A percentile compares a stretch with the other conserved stretches of the same genome.
phyloP scores from a whole-genome alignment of 192 early-diverging fungal genomes.

The Coemansia sp. region DNA sequence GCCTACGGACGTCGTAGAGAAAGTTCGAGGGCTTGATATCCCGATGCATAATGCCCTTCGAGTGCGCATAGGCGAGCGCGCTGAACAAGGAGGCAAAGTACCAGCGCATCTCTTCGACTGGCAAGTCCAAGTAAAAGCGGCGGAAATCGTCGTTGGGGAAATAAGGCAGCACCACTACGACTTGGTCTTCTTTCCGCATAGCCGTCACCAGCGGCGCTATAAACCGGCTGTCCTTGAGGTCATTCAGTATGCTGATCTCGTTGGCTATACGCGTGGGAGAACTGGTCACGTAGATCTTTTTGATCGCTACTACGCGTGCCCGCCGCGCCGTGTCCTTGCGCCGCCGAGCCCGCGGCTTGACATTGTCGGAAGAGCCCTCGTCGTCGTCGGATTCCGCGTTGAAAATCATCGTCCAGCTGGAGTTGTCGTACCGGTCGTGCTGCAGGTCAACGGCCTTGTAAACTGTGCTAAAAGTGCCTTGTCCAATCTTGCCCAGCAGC shows the following conservation, averaged over 20 bases:
- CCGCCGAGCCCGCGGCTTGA: slow-evolving; percentile 1
- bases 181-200: slow-evolving; percentile 77
- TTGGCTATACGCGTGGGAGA: slow-evolving; percentile 76
- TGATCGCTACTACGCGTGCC: slow-evolving; percentile 72
- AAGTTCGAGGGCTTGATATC: slow-evolving; percentile 97
- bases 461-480: slow-evolving; percentile 91
- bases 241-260: slow-evolving; percentile 78
- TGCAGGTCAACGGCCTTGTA: slow-evolving; percentile 86
- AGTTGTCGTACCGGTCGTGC: slow-evolving; percentile 73
- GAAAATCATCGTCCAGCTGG: slow-evolving; percentile 60
- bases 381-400: not conserved
- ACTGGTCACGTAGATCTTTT: slow-evolving; percentile 84
- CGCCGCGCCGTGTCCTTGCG: slow-evolving; percentile 13
- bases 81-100: slow-evolving; percentile 76
- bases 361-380: slow-evolving; percentile 8
- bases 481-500: slow-evolving; percentile 79
- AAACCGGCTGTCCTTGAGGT: slow-evolving; percentile 70
- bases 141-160: slow-evolving; percentile 83
- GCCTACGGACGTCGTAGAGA: slow-evolving; percentile 70
- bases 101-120: slow-evolving; percentile 67
- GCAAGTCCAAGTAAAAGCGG: slow-evolving; percentile 64
- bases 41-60: slow-evolving; percentile 76
- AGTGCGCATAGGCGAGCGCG: slow-evolving; percentile 74
- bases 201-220: slow-evolving; percentile 81
- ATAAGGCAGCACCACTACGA: slow-evolving; percentile 81